phyloP scores from a whole-genome alignment of 2,329 filamentous ascomycete species.

The Exophiala aquamarina region DNA sequence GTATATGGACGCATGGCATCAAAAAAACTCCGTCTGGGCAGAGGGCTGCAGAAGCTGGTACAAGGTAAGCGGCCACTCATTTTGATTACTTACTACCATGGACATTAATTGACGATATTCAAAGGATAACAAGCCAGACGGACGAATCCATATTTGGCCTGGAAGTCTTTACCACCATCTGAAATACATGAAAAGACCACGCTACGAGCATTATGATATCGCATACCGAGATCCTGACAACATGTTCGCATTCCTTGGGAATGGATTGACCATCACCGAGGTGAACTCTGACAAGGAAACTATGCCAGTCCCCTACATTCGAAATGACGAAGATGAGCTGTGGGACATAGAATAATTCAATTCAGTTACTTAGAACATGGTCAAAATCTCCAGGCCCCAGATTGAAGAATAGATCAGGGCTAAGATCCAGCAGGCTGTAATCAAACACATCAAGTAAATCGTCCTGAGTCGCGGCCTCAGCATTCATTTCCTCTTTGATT shows the following conservation, averaged over 20 bases:
- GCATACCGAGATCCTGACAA: conserved; percentile 38
- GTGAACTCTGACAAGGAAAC: conserved; percentile 5
- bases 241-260: conserved; percentile 42
- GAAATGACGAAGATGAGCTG: conserved; percentile 15
- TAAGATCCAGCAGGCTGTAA: too few species aligned
- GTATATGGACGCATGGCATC: conserved; percentile 28
- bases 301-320: conserved; percentile 15
- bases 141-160: conserved; percentile 40
- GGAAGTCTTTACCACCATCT: conserved; percentile 41
- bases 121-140: conserved; percentile 13
- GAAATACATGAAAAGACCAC: conserved; percentile 36
- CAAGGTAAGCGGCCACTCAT: conserved; percentile 18
- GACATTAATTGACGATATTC: too few species aligned
- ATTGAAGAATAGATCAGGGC: too few species aligned
- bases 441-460: too few species aligned
- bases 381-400: too few species aligned
- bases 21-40: conserved; percentile 32
- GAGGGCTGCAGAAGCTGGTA: conserved; percentile 32
- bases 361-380: too few species aligned
- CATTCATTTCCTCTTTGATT: too few species aligned
- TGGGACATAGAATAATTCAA: conserved; percentile 14
- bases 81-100: too few species aligned
- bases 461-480: too few species aligned
- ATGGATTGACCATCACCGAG: conserved; percentile 46
- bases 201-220: conserved; percentile 45